A percentile compares a stretch with the other conserved stretches of the same genome.
phyloP scores from a whole-genome alignment of 2,329 filamentous ascomycete genomes.

The Fusarium pseudoanthophilum region DNA sequence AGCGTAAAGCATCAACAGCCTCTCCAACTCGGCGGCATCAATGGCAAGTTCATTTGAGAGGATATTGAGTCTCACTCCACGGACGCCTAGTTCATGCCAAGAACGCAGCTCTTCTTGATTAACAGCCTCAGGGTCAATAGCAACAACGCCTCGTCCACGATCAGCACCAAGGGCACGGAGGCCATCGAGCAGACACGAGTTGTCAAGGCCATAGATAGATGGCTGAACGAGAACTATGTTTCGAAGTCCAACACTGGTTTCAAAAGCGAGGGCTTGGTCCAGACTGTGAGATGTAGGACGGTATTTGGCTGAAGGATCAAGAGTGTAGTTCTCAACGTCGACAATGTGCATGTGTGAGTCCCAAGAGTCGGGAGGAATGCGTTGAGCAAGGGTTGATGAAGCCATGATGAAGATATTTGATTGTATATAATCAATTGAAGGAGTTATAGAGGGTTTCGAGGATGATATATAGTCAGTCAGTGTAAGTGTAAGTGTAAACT shows the following conservation, averaged over 20 bases:
- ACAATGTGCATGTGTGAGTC: conserved; percentile 73
- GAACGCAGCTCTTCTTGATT: conserved; percentile 52
- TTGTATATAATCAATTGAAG: not conserved
- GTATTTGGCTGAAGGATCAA: conserved; percentile 62
- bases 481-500: not conserved
- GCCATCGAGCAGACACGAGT: conserved; percentile 67
- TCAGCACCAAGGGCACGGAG: conserved; percentile 60
- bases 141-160: conserved; percentile 65
- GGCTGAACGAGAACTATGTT: conserved; percentile 71
- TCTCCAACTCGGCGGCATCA: conserved; percentile 53
- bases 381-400: conserved; percentile 9
- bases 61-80: conserved; percentile 69
- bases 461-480: not conserved
- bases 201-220: conserved; percentile 70
- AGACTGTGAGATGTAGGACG: conserved; percentile 61
- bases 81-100: conserved; percentile 68
- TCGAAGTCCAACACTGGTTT: conserved; percentile 60
- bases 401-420: conserved; percentile 19
- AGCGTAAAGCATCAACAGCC: conserved; percentile 59
- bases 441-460: not conserved
- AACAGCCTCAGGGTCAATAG: conserved; percentile 61
- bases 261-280: conserved; percentile 62
- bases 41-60: conserved; percentile 61
- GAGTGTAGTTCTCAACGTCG: conserved; percentile 61
- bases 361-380: conserved; percentile 62